Evolutionary conservation across 2,329 filamentous ascomycete species (phyloP).

Genomic region (Alternaria ventricosa): DNA sequence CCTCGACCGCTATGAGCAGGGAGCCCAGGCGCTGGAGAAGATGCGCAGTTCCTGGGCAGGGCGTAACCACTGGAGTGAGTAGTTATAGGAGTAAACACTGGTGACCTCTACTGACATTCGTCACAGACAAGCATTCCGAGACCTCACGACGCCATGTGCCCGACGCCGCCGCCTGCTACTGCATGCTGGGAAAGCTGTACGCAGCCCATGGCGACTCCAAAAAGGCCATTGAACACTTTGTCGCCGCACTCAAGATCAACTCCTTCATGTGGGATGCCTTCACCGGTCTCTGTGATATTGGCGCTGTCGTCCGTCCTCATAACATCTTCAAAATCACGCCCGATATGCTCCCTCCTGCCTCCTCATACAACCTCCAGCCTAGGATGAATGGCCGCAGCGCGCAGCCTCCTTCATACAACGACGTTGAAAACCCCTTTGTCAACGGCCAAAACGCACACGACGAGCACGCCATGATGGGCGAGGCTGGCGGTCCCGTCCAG

Average conservation of each 20-base stretch:
- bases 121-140: slow-evolving; percentile 72
- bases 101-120: slow-evolving; percentile 15
- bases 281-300: slow-evolving; percentile 81
- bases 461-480: slow-evolving; percentile 54
- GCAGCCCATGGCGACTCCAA: slow-evolving; percentile 79
- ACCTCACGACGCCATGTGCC: slow-evolving; percentile 75
- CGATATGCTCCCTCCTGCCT: slow-evolving; percentile 60
- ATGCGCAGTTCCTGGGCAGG: slow-evolving; percentile 76
- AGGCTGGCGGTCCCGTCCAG: slow-evolving; percentile 42
- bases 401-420: slow-evolving; percentile 32
- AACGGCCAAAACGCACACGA: slow-evolving; percentile 50
- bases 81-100: not conserved
- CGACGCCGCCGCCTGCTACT: slow-evolving; percentile 83
- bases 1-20: slow-evolving; percentile 79
- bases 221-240: slow-evolving; percentile 84
- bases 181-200: slow-evolving; percentile 86
- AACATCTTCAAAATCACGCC: slow-evolving; percentile 84
- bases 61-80: slow-evolving; percentile 78
- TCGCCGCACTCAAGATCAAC: slow-evolving; percentile 86
- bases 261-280: slow-evolving; percentile 99
- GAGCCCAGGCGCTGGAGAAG: slow-evolving; percentile 83
- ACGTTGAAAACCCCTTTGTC: slow-evolving; percentile 57
- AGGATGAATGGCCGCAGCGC: slow-evolving; percentile 54
- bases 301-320: slow-evolving; percentile 76
- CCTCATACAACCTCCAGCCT: slow-evolving; percentile 49